Base-by-base conservation (phyloP, 495 filamentous ascomycete genomes). In the Sabuloglossum arenarium region DNA sequence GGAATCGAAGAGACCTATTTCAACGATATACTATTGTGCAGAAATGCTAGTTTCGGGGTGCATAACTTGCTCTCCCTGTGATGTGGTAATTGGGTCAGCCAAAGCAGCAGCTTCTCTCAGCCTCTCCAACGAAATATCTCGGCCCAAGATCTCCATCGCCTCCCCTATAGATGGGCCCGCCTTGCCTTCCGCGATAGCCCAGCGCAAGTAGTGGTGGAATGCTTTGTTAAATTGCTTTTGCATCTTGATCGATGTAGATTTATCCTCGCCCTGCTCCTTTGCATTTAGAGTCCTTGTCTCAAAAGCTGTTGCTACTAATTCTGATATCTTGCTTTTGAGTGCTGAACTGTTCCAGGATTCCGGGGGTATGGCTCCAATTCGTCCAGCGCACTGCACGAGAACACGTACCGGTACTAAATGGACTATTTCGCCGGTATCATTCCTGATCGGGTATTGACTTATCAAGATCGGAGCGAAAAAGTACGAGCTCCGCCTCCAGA, bases 71-170 rank as follows among this genome's bases (percentile, higher is more conserved):
- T 6, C n/a, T n/a, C 9, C n/a, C 21, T 43, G 39, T 21, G 19
- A 43, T 21, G 10, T n/a, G 10, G 21, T 12, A 29, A 2, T 12
- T 3, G 6, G 27, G 12, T 25, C 46, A 21, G 47, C 56, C 16
- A 58, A 21, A n/a, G 37, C 30, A 25, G 57, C 53, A 11, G 76
- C 79, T 42, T 73, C 68, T 29, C 70, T 61, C 21, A 88, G 61
- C 27, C 86, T 70, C 34, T 62, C 63, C 27, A 85, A 37, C 0
- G 73, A 71, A 66, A 83, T 77, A 6, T 74, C 71, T 58, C 70
- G 75, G 0, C 86, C 85, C 10, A 93, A 63, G 0, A 84, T 68
- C 16, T 53, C 64, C 75, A 93, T 79, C 16, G 71, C 78, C 29
- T 74, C 67, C 0, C 73, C 70, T 23, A 84, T 67, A 1, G 70